Base-by-base conservation (phyloP, 805 yeast genomes). In the Starmerella floricola region DNA sequence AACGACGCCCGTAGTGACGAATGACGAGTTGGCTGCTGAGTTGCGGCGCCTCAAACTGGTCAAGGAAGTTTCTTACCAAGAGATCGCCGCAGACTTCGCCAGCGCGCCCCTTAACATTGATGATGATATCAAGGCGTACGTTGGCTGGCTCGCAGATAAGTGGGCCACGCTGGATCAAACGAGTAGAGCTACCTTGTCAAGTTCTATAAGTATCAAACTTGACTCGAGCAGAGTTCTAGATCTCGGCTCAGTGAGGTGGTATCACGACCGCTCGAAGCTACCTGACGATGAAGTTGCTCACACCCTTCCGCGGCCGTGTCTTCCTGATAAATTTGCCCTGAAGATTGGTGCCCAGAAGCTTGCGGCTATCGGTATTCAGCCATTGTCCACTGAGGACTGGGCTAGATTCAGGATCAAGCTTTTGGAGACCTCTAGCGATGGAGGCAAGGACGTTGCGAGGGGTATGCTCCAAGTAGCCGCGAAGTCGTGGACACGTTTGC, bases 261-360 rank as follows among this genome's bases (percentile, higher is more conserved):
- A 49, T 36, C 62, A 58, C 27, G 55, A 55, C 28, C 23, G 45
- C 11, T 30, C 46, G 2, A 32, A 40, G 8, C 41, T 60, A 11
- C 59, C 58, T 0, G 51, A 53, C 8, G 53, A 37, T 8, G 47
- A 36, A 19, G 42, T 47, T 6, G 44, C 51, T 1, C 26, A 49
- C 38, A 60, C 62, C 1, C 38, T 63, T 3, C 68, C 68, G 0
- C 47, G 42, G 4, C 40, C 42, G 4, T 60, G 65, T 37, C 28
- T 63, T 24, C 63, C 66, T 2, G 37, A 43, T 17, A 46, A 38
- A 4, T 3, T 51, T 2, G 47, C 48, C 4, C 11, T 13, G 3
- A 19, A 13, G n/a, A 17, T 45, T 2, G 44, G 48, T 2, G 4
- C 16, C 6, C 8, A n/a, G 24, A 27, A 37, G 1, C 26, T 49